phyloP scores from a whole-genome alignment of 2,329 filamentous ascomycete species.

The Paecilomyces formosus region DNA sequence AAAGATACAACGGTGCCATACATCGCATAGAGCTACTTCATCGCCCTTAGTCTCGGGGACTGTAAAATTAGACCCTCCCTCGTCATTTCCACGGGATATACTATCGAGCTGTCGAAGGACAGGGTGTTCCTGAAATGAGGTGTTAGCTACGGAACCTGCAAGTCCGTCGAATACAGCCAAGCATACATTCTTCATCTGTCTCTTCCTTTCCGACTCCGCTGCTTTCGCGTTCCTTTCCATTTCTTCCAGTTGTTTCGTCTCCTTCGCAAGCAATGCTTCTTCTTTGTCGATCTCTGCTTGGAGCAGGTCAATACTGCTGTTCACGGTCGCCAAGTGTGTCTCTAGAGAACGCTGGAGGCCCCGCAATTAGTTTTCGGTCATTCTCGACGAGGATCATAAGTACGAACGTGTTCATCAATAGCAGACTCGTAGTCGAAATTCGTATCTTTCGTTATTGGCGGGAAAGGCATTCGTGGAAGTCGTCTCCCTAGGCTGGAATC shows the following conservation, averaged over 20 bases:
- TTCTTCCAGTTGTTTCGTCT: conserved; percentile 32
- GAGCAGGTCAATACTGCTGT: conserved; percentile 32
- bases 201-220: conserved; percentile 30
- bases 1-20: conserved; percentile 11
- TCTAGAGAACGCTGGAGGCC: conserved; percentile 27
- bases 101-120: conserved; percentile 28
- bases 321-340: conserved; percentile 30
- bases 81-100: conserved; percentile 8
- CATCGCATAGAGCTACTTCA: conserved; percentile 24
- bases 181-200: conserved; percentile 34
- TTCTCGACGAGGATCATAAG: background rate
- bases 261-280: conserved; percentile 32
- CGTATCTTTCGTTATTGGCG: conserved; percentile 33
- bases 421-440: conserved; percentile 38
- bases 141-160: background rate
- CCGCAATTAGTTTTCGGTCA: background rate
- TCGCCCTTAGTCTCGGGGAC: conserved; percentile 17
- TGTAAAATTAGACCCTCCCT: conserved; percentile 17
- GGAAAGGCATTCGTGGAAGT: conserved; percentile 40
- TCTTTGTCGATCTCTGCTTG: conserved; percentile 36
- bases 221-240: conserved; percentile 37
- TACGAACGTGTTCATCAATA: conserved; percentile 34
- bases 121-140: conserved; percentile 28
- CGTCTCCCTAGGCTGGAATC: conserved; percentile 28
- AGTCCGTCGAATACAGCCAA: background rate